phyloP scores from a whole-genome alignment of 371 early-diverging fungal genomes.

The Mucor piriformis region DNA sequence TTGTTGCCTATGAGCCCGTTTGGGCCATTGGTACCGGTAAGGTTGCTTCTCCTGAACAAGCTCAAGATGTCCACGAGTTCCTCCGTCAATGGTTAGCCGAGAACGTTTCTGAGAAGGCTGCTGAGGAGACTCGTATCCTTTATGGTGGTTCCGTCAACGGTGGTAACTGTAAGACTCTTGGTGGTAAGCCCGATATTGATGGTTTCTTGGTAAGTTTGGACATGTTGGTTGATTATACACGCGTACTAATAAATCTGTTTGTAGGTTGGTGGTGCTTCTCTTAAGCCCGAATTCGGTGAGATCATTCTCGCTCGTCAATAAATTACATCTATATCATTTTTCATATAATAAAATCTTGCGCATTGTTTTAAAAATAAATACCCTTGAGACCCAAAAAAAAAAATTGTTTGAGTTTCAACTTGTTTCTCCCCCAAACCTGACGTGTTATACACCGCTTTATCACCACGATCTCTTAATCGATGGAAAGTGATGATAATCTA shows the following conservation, averaged over 20 bases:
- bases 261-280: conserved; percentile 94
- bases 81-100: conserved; percentile 89
- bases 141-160: conserved; percentile 95
- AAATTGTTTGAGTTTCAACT: neutral
- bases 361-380: conserved; percentile 14
- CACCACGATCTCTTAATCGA: too few relatives aligned
- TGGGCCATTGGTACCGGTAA: conserved; percentile 99
- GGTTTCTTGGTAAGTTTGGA: conserved; percentile 92
- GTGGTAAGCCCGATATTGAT: conserved; percentile 88
- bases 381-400: conserved; percentile 5
- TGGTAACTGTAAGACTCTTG: conserved; percentile 66
- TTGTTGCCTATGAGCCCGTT: conserved; percentile 99
- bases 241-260: neutral
- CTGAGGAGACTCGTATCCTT: conserved; percentile 90
- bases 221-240: too few relatives aligned
- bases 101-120: conserved; percentile 82
- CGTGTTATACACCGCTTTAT: too few relatives aligned
- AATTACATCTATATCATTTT: conserved; percentile 2
- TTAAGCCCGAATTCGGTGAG: conserved; percentile 85
- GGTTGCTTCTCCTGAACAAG: conserved; percentile 96
- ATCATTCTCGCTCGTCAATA: conserved; percentile 66
- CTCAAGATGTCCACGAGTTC: conserved; percentile 93
- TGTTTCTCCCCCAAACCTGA: too few relatives aligned
- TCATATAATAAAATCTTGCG: conserved; percentile 1
- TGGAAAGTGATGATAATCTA: too few relatives aligned